Evolutionary conservation across 164 flowering plant species (phyloP).

Genomic region (Dillenia turbinata): DNA sequence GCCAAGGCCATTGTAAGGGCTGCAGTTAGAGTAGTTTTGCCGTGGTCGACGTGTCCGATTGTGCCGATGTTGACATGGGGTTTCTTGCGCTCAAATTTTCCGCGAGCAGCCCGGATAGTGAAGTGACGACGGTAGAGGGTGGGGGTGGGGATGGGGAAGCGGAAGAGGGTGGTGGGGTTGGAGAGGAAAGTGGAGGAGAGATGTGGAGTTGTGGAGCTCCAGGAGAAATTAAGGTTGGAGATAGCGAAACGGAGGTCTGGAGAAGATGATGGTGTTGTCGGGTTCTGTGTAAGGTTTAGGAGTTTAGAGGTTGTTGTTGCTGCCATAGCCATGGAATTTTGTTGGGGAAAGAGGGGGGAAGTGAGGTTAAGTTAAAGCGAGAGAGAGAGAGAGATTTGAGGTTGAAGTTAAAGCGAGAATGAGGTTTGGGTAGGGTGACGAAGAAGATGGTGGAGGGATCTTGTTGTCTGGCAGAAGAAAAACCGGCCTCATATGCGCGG

Average conservation of each 20-base stretch:
- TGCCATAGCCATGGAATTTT: conserved; percentile 12
- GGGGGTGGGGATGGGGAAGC: not conserved
- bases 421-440: too few relatives aligned
- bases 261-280: conserved; percentile 4
- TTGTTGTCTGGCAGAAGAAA: too few relatives aligned
- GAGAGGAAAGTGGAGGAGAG: conserved; percentile 13
- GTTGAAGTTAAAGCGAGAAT: too few relatives aligned
- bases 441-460: too few relatives aligned
- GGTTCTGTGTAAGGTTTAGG: not conserved
- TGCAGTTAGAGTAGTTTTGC: conserved; percentile 32
- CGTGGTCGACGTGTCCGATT: conserved; percentile 41
- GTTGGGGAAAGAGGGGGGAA: not conserved
- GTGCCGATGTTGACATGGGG: conserved; percentile 41
- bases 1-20: conserved; percentile 40
- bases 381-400: too few relatives aligned
- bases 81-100: conserved; percentile 36
- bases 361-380: not conserved
- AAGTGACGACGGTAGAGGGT: not conserved
- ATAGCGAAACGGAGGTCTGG: not conserved
- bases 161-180: conserved; percentile 8
- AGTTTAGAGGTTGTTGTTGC: conserved; percentile 1
- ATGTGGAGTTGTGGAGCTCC: not conserved
- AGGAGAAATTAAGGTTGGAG: not conserved
- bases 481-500: too few relatives aligned
- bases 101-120: conserved; percentile 27